These are phyloP conservation scores for Leccinum barrowsii DNA, from an alignment of 768 basidiomycete genomes.

Conservation along the genomic window DNA sequence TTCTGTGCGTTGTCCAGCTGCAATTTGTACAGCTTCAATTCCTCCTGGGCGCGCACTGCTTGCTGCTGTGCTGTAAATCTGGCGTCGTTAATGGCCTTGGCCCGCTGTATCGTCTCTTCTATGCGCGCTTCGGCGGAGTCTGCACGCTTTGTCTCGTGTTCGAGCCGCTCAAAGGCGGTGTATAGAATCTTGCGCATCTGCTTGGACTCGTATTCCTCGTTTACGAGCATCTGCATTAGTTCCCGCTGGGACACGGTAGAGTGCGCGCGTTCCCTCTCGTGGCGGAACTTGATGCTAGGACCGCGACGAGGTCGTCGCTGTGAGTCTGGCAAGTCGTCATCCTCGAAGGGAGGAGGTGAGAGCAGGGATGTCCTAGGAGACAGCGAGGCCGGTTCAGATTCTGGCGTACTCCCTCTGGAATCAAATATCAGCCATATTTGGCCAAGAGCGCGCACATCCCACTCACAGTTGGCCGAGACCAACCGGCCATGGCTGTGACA, in stretches of 20 bases:
- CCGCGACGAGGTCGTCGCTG: conserved; percentile 21
- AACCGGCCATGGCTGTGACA: conserved; percentile 26
- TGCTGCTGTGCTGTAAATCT: conserved; percentile 29
- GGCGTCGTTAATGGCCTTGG: conserved; percentile 32
- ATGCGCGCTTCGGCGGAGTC: conserved; percentile 34
- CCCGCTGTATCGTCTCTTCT: conserved; percentile 27
- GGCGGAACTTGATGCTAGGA: conserved; percentile 32
- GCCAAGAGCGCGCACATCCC: neutral
- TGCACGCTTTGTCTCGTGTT: conserved; percentile 35
- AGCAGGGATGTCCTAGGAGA: conserved; percentile 30
- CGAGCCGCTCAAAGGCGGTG: conserved; percentile 36
- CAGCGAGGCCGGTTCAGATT: conserved; percentile 26
- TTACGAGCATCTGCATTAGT: conserved; percentile 34
- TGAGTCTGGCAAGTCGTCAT: neutral
- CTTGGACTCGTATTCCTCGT: conserved; percentile 39
- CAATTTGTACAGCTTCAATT: conserved; percentile 53
- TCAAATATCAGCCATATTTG: neutral
- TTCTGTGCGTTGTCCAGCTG: conserved; percentile 57
- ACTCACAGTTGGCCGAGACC: conserved; percentile 20
- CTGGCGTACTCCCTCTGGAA: conserved; percentile 18
- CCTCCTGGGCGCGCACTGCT: conserved; percentile 37
- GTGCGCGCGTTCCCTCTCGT: conserved; percentile 33
- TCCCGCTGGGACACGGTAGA: conserved; percentile 28
- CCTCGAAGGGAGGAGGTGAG: conserved; percentile 22
- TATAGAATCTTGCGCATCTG: conserved; percentile 38